Percentiles rank a stretch among this genome's conserved stretches.
Conservation (phyloP, 2,329 filamentous ascomycete species). For the Cladophialophora bantiana region DNA sequence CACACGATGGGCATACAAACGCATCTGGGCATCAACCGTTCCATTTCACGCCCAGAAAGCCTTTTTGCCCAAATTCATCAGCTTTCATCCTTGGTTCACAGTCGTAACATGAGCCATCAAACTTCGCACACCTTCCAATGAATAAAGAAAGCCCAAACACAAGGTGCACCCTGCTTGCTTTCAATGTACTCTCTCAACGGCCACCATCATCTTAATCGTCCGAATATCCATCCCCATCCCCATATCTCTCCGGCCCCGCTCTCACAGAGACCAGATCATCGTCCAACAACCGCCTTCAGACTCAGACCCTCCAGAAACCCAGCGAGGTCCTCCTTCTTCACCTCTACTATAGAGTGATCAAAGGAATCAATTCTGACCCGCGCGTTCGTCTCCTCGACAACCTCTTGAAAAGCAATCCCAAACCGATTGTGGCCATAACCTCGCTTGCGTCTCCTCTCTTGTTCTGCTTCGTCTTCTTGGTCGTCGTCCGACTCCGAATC, state of each 20-base stretch:
- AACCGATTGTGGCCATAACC: conserved; percentile 86
- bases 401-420: conserved; percentile 93
- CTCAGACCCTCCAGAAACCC: conserved; percentile 91
- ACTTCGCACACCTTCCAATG: neutral
- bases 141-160: neutral
- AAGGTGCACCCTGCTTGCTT: neutral
- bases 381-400: conserved; percentile 88
- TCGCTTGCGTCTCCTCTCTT: conserved; percentile 62
- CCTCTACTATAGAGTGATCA: conserved; percentile 95
- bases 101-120: conserved; percentile 6
- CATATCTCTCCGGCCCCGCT: neutral
- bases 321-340: conserved; percentile 92
- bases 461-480: conserved; percentile 62
- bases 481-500: conserved; percentile 52
- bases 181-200: conserved; percentile 2
- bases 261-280: conserved; percentile 16
- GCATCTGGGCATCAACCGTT: neutral
- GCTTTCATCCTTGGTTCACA: neutral
- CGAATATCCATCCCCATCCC: neutral
- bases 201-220: neutral
- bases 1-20: neutral
- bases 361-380: conserved; percentile 94
- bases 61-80: neutral
- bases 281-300: conserved; percentile 80
- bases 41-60: neutral